Evolutionary conservation across 1,284 basidiomycete species (phyloP).

Genomic region (Mrakiaceae sp.): DNA sequence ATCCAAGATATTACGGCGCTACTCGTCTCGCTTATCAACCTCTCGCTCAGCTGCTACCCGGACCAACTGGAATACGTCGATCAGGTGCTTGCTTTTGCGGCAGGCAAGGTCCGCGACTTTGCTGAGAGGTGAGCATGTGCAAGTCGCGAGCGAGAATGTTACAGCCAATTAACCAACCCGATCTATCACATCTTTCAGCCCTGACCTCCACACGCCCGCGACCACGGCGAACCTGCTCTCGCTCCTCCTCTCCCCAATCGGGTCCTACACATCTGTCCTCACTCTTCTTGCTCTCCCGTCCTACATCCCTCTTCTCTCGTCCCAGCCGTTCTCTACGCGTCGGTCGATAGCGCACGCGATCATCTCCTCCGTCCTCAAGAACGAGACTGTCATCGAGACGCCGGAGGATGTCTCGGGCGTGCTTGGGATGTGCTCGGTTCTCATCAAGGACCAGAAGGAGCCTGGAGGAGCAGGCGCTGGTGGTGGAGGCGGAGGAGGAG

Average conservation of each 20-base stretch:
- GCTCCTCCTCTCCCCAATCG: slow-evolving; percentile 79
- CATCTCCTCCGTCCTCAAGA: slow-evolving; percentile 82
- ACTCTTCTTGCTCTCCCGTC: slow-evolving; percentile 83
- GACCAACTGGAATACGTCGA: slow-evolving; percentile 90
- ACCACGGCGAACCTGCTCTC: slow-evolving; percentile 81
- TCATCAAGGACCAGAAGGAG: slow-evolving; percentile 80
- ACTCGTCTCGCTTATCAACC: slow-evolving; percentile 80
- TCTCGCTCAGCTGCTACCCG: slow-evolving; percentile 88
- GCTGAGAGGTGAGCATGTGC: slow-evolving; percentile 49
- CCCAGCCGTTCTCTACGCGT: slow-evolving; percentile 77
- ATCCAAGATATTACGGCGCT: slow-evolving; percentile 92
- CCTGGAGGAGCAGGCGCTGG: slow-evolving; percentile 28
- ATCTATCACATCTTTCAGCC: slow-evolving; percentile 37
- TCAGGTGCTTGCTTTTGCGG: slow-evolving; percentile 78
- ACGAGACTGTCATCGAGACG: slow-evolving; percentile 80
- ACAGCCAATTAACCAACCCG: background rate
- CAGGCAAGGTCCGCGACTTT: slow-evolving; percentile 72
- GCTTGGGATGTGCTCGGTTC: slow-evolving; percentile 74
- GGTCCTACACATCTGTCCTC: slow-evolving; percentile 84
- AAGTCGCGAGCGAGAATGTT: background rate
- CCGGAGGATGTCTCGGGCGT: slow-evolving; percentile 86
- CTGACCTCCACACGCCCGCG: slow-evolving; percentile 74
- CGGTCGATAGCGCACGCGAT: slow-evolving; percentile 83
- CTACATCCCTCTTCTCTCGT: slow-evolving; percentile 66
- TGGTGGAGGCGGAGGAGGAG: slow-evolving; percentile 22